These are phyloP conservation scores for Pisolithus microcarpus DNA, from an alignment of 768 basidiomycete species.

Conservation along the genomic window DNA sequence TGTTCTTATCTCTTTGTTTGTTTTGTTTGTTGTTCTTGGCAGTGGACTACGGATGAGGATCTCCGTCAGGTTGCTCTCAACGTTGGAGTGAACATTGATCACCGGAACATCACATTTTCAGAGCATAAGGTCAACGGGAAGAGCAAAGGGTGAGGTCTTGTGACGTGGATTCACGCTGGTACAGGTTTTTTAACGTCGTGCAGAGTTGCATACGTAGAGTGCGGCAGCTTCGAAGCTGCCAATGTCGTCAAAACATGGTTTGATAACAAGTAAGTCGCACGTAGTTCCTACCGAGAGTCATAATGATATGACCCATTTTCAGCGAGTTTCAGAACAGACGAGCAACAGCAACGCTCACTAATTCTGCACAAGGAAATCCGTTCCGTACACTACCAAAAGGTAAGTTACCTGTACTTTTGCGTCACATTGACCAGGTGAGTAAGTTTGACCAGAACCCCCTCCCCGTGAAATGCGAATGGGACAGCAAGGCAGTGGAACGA, in stretches of 20 bases:
- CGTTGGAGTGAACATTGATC: slow-evolving; percentile 65
- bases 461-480: slow-evolving; percentile 49
- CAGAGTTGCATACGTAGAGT: slow-evolving; percentile 86
- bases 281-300: not conserved
- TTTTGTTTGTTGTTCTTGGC: slow-evolving; percentile 20
- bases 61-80: slow-evolving; percentile 68
- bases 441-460: slow-evolving; percentile 53
- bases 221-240: slow-evolving; percentile 60
- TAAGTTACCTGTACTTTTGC: slow-evolving; percentile 22
- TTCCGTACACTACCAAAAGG: slow-evolving; percentile 94
- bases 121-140: slow-evolving; percentile 99
- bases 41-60: slow-evolving; percentile 99
- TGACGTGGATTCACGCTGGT: not conserved
- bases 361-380: slow-evolving; percentile 75
- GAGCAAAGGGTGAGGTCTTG: slow-evolving; percentile 80
- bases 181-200: not conserved
- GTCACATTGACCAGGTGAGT: slow-evolving; percentile 1
- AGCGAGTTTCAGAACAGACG: slow-evolving; percentile 87
- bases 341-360: slow-evolving; percentile 65
- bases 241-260: slow-evolving; percentile 72
- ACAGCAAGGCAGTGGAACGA: slow-evolving; percentile 21
- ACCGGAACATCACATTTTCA: slow-evolving; percentile 89
- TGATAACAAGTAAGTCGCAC: slow-evolving; percentile 61
- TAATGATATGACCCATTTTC: slow-evolving; percentile 1
- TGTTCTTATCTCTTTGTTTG: slow-evolving; percentile 27